Evolutionary conservation across 768 basidiomycete species (phyloP).

Genomic region (Chalciporus sphaerocephalus): DNA sequence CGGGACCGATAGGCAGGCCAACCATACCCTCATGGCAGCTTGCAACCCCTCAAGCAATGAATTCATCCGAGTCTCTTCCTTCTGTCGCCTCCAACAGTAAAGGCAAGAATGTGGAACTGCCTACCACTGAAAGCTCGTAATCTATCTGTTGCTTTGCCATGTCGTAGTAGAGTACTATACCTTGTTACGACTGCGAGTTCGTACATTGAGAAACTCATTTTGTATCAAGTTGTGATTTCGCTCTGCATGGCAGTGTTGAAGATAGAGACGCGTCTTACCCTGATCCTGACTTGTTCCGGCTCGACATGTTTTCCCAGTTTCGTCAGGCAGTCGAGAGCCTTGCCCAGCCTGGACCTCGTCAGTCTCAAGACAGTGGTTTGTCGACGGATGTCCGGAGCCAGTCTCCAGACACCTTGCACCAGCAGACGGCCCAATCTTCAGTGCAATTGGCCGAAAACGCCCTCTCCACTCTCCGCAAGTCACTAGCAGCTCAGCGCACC

Average conservation of each 20-base stretch:
- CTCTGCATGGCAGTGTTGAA: not conserved
- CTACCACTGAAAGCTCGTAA: constrained; percentile 17
- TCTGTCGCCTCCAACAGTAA: constrained; percentile 41
- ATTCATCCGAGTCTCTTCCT: constrained; percentile 17
- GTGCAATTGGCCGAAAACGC: constrained; percentile 59
- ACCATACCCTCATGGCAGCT: constrained; percentile 93
- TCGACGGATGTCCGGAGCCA: constrained; percentile 34
- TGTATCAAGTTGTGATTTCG: not conserved
- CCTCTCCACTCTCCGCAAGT: constrained; percentile 58
- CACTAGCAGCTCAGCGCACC: constrained; percentile 50
- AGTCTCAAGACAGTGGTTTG: constrained; percentile 30
- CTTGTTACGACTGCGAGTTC: not conserved
- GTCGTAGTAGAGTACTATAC: not conserved
- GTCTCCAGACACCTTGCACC: constrained; percentile 32
- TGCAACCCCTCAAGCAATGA: constrained; percentile 32
- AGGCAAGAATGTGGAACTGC: constrained; percentile 50
- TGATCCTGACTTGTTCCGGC: not conserved
- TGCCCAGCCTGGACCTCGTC: constrained; percentile 44
- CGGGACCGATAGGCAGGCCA: constrained; percentile 54
- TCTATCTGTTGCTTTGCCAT: not conserved
- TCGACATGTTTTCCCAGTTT: constrained; percentile 71
- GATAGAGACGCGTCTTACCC: not conserved
- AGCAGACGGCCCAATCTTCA: constrained; percentile 38
- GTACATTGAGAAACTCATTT: not conserved
- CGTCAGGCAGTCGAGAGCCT: constrained; percentile 69